These are phyloP conservation scores for Aureobasidium sp. DNA, from an alignment of 2,329 filamentous ascomycete species.

Conservation along the genomic window DNA sequence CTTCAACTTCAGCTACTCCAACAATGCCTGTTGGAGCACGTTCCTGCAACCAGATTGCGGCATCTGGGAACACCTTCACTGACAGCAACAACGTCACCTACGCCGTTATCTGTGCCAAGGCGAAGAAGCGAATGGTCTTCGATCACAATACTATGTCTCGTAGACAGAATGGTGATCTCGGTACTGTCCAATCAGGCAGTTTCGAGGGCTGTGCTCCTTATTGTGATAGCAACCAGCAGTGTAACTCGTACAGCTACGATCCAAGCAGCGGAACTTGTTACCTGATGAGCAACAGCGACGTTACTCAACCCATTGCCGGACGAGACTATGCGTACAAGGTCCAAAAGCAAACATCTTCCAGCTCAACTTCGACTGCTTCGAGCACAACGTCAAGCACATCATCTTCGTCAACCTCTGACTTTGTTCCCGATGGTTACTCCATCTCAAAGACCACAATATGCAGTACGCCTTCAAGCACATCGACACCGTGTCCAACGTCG, in stretches of 20 bases:
- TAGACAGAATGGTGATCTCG: not conserved
- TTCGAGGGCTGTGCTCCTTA: constrained; percentile 13
- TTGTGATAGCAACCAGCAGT: not conserved
- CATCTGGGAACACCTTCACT: not conserved
- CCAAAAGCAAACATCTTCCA: not conserved
- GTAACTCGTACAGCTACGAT: not conserved
- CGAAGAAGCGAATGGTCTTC: not conserved
- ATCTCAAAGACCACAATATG: not conserved
- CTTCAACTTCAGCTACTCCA: not conserved
- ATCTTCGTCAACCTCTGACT: not conserved
- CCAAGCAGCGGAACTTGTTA: not conserved
- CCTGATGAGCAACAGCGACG: not conserved
- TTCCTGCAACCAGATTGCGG: constrained; percentile 5
- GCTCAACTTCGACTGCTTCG: not conserved
- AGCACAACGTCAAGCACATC: not conserved
- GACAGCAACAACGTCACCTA: constrained; percentile 7
- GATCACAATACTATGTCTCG: not conserved
- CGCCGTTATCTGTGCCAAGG: constrained; percentile 6
- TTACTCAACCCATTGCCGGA: not conserved
- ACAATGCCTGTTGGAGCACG: not conserved
- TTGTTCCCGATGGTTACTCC: not conserved
- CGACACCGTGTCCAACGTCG: too few species aligned
- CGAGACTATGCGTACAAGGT: constrained; percentile 3
- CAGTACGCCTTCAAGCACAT: not conserved
- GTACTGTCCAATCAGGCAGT: constrained; percentile 1